Conservation (phyloP, 176 grass and related monocot species). For the Chloris gayana region DNA sequence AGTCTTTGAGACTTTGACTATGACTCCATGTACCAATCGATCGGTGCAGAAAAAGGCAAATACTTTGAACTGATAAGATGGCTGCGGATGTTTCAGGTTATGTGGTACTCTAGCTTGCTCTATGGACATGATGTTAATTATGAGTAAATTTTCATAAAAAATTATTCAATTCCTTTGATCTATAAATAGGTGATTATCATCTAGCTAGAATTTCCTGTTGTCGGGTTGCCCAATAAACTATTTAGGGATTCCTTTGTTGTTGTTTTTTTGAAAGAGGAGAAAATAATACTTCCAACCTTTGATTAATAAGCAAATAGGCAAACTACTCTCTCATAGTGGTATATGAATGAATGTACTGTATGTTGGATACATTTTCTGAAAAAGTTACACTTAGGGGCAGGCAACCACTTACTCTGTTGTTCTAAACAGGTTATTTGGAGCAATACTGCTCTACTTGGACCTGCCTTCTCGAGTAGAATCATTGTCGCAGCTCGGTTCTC, state of each 20-base stretch:
- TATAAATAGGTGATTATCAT: background rate
- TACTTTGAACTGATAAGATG: background rate
- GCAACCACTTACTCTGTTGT: no score
- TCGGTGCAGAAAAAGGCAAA: background rate
- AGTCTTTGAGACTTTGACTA: background rate
- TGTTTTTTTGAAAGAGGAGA: background rate
- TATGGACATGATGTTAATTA: background rate
- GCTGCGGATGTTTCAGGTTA: background rate
- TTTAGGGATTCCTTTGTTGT: background rate
- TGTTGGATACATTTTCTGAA: no score
- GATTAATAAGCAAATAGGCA: background rate
- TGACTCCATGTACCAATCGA: background rate
- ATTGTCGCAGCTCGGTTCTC: constrained; percentile 1
- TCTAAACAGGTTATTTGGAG: no score
- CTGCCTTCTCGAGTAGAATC: background rate
- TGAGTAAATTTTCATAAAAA: background rate
- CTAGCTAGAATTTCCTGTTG: background rate
- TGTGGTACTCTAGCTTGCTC: background rate
- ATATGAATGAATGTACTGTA: background rate
- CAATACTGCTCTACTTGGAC: background rate
- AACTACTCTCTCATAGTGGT: background rate
- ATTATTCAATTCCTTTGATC: background rate
- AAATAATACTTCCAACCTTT: background rate
- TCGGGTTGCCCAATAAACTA: no score
- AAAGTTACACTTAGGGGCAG: no score